phyloP scores from a whole-genome alignment of 2,329 filamentous ascomycete genomes.

The Neonectria neomacrospora region DNA sequence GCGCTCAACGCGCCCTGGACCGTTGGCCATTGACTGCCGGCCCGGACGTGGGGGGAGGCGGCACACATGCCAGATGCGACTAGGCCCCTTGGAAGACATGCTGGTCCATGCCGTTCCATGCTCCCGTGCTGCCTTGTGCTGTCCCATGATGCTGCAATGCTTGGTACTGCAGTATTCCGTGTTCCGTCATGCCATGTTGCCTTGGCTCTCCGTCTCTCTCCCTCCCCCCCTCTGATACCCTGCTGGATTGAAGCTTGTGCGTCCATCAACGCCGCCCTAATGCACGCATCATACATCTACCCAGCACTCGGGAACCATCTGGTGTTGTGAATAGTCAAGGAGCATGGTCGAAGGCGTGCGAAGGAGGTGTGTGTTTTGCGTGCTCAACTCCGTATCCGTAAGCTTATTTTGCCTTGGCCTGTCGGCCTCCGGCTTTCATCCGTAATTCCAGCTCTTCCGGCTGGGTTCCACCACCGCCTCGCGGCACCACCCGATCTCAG shows the following conservation, averaged over 20 bases:
- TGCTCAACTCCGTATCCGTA: slow-evolving; percentile 1
- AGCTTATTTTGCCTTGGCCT: background rate
- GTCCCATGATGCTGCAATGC: slow-evolving; percentile 13
- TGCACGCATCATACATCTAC: slow-evolving; percentile 30
- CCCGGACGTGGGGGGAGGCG: slow-evolving; percentile 19
- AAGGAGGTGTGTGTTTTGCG: slow-evolving; percentile 4
- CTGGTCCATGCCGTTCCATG: background rate
- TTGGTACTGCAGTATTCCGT: background rate
- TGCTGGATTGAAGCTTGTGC: slow-evolving; percentile 14
- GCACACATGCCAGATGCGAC: background rate
- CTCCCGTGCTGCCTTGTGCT: background rate
- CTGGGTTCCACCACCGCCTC: slow-evolving; percentile 27
- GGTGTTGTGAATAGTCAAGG: background rate
- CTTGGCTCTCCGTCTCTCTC: background rate
- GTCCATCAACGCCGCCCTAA: slow-evolving; percentile 25
- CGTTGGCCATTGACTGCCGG: slow-evolving; percentile 15
- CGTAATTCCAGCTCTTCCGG: slow-evolving; percentile 29
- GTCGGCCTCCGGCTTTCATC: slow-evolving; percentile 15
- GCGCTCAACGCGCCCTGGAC: background rate
- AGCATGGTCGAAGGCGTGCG: slow-evolving; percentile 1
- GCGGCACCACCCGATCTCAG: slow-evolving; percentile 20
- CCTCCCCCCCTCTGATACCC: background rate
- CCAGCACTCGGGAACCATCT: slow-evolving; percentile 3
- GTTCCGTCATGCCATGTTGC: background rate
- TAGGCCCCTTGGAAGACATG: background rate